These are phyloP conservation scores for Penicillium verhagenii DNA, from an alignment of 495 filamentous ascomycete species.

Conservation along the genomic window DNA sequence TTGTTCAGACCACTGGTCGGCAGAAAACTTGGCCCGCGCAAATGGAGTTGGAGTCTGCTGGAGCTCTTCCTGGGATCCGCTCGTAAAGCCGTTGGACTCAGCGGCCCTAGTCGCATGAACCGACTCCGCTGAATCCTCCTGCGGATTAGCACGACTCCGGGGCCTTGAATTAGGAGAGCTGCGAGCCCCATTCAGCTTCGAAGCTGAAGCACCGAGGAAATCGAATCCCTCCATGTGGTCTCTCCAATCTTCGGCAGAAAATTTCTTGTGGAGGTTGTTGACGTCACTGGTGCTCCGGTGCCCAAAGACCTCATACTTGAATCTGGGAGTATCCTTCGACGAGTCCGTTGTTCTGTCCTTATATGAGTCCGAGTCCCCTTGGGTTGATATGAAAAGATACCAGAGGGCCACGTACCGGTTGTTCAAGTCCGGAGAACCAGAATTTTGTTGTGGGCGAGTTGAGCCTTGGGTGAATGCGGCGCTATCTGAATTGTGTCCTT, in stretches of 20 bases:
- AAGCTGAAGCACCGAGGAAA: constrained; percentile 46
- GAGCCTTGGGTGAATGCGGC: constrained; percentile 28
- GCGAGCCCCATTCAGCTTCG: constrained; percentile 32
- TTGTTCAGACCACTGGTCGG: constrained; percentile 64
- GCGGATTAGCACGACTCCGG: constrained; percentile 28
- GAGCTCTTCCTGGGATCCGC: background rate
- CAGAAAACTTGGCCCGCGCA: constrained; percentile 54
- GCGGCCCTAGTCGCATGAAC: constrained; percentile 13
- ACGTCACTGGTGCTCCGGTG: constrained; percentile 59
- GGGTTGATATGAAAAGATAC: background rate
- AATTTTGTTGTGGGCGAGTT: constrained; percentile 14
- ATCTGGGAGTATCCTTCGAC: background rate
- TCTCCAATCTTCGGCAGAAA: constrained; percentile 60
- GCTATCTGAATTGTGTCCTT: constrained; percentile 44
- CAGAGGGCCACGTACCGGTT: constrained; percentile 18
- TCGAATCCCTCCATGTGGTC: constrained; percentile 51
- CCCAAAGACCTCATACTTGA: constrained; percentile 22
- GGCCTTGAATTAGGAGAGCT: constrained; percentile 33
- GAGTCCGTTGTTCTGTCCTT: constrained; percentile 8
- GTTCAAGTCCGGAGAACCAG: constrained; percentile 13
- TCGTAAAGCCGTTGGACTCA: constrained; percentile 10
- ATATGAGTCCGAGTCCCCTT: background rate
- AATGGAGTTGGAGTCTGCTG: constrained; percentile 34
- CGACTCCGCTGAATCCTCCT: constrained; percentile 17
- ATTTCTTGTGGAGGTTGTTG: constrained; percentile 69